phyloP scores from a whole-genome alignment of 2,329 filamentous ascomycete genomes.

The Epichloe brachyelytri region DNA sequence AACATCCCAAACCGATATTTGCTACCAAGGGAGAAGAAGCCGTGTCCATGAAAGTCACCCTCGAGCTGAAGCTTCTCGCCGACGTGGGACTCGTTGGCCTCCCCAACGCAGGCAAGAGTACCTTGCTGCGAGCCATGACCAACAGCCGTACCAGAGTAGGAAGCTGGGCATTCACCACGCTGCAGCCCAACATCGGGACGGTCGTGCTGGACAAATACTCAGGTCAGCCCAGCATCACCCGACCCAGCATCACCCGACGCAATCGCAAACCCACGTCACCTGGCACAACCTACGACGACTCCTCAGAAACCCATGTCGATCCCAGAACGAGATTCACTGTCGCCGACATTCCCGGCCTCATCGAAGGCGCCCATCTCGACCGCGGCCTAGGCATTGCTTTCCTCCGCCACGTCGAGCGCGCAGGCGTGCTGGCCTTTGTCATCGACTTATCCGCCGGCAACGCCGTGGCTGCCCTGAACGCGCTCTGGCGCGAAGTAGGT shows the following conservation, averaged over 20 bases:
- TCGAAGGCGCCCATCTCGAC: conserved; percentile 86
- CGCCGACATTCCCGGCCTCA: conserved; percentile 88
- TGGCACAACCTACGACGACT: conserved; percentile 40
- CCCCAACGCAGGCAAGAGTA: conserved; percentile 93
- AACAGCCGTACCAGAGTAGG: conserved; percentile 83
- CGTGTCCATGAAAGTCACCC: conserved; percentile 64
- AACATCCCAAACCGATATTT: conserved; percentile 67
- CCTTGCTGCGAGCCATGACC: conserved; percentile 73
- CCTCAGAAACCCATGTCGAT: conserved; percentile 30
- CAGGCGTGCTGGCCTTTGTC: conserved; percentile 86
- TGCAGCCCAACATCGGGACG: conserved; percentile 91
- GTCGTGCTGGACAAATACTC: conserved; percentile 82
- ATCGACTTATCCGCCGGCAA: conserved; percentile 72
- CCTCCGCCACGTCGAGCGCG: conserved; percentile 85
- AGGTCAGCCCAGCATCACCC: conserved; percentile 47
- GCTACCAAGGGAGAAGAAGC: conserved; percentile 77
- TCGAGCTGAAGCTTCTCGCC: conserved; percentile 89
- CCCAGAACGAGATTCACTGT: conserved; percentile 75
- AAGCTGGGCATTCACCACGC: conserved; percentile 92
- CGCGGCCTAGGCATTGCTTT: conserved; percentile 85
- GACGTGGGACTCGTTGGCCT: conserved; percentile 91
- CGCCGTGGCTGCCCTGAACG: conserved; percentile 63
- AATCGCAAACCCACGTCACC: conserved; percentile 4
- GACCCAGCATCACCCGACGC: conserved; percentile 24
- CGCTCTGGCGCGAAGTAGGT: conserved; percentile 81